phyloP scores from a whole-genome alignment of 495 filamentous ascomycete species.

The Xylaria telfairii region DNA sequence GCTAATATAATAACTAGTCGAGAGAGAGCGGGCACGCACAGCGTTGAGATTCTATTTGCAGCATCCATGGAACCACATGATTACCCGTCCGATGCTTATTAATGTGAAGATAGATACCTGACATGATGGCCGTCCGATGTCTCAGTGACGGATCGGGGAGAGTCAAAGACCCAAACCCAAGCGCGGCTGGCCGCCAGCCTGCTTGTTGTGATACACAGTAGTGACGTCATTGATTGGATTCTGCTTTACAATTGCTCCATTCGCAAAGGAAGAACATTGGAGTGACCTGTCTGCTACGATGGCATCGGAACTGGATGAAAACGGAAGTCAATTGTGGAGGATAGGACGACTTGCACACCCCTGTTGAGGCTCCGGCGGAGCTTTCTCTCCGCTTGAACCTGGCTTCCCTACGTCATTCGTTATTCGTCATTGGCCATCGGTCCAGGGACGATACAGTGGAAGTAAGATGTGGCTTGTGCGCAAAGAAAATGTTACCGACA shows the following conservation, averaged over 20 bases:
- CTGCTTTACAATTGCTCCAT: not conserved
- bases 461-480: not conserved
- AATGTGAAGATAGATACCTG: not conserved
- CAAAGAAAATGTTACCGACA: not conserved
- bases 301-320: not conserved
- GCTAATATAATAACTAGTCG: not conserved
- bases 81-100: not conserved
- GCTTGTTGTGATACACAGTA: not conserved
- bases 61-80: not conserved
- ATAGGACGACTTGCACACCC: not conserved
- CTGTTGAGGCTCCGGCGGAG: constrained; percentile 22
- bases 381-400: not conserved
- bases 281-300: not conserved
- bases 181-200: not conserved
- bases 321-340: not conserved
- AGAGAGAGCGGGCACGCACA: not conserved
- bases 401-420: not conserved
- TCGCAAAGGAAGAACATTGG: not conserved
- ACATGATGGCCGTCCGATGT: not conserved
- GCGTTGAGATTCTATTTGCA: not conserved
- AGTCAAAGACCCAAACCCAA: not conserved
- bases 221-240: not conserved
- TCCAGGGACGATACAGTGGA: too few species aligned
- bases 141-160: not conserved
- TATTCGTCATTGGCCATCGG: not conserved